Base-by-base conservation (phyloP, 1,284 basidiomycete species). In the Fomitopsis pinicola region DNA sequence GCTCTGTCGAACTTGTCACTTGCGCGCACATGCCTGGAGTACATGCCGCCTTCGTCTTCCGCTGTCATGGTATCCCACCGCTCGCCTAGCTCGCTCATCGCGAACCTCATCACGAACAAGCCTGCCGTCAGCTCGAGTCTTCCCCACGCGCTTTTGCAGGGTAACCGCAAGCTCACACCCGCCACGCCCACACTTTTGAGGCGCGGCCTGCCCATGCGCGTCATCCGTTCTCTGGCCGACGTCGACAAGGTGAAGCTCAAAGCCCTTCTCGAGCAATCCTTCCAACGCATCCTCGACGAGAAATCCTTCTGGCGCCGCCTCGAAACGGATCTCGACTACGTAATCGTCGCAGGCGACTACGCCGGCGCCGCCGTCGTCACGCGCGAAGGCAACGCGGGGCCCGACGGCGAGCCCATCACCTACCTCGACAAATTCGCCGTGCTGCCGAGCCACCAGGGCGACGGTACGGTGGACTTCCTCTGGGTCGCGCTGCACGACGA, bases 341-440 rank as follows among this genome's bases (percentile, higher is more conserved):
- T 94, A 64, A 94, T 99, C 70, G 82, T 99, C 64, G 94, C 95
- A 0, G 97, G 97, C 62, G 97, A 99, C 76, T 99, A 99, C 74
- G 89, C 89, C 15, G 97, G 95, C 52, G 94, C 94, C 2, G 97
- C 97, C 4, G 87, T 99, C 67, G 95, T 98, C 59, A 99, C 97
- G 17, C 88, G 86, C 64, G 97, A 99, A 73, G 78, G 72, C 36
- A 75, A 75, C 62, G 67, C 80, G 10, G n/a, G 63, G 7, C 62
- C 62, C 40, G 73, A 71, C 14, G 60, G 65, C 50, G 67, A 72
- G 17, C 80, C 86, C 19, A 91, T 99, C 63, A 89, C 93, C 15
- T 99, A 99, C 75, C 84, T 99, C 57, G 97, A 99, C 83, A 99
- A 99, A 76, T 99, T 99, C 74, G 97, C 96, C 15, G 95, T 99